A percentile compares a stretch with the other conserved stretches of the same genome.
phyloP scores from a whole-genome alignment of 1,139 yeast species.

The Candida sp. region DNA sequence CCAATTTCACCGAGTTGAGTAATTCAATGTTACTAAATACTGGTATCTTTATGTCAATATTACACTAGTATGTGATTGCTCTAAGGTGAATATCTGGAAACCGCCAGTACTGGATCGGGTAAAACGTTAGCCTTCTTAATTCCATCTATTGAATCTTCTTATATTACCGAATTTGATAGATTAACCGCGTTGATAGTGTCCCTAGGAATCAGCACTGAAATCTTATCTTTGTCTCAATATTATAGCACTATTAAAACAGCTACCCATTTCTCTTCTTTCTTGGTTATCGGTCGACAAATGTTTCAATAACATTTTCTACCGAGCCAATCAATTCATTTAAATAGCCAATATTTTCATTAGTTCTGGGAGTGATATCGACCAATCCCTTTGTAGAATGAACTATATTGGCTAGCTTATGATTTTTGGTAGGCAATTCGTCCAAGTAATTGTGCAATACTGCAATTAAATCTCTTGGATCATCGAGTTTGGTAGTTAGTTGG shows the following conservation, averaged over 20 bases:
- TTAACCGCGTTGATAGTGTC: conserved; percentile 89
- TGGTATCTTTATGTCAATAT: no score
- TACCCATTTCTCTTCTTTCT: neutral
- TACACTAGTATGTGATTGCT: no score
- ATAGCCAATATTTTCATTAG: conserved; percentile 11
- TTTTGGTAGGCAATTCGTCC: neutral
- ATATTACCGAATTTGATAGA: conserved; percentile 89
- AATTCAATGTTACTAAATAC: no score
- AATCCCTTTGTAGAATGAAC: conserved; percentile 13
- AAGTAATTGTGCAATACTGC: neutral
- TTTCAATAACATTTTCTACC: conserved; percentile 21
- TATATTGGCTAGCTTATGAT: conserved; percentile 12
- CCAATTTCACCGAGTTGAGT: no score
- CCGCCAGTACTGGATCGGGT: conserved; percentile 97
- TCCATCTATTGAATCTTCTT: conserved; percentile 75
- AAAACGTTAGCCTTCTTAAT: conserved; percentile 89
- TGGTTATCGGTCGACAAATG: conserved; percentile 12
- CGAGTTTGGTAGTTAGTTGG: neutral
- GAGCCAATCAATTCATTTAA: conserved; percentile 19
- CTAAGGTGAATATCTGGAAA: no score
- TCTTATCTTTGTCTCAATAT: no score
- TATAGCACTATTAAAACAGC: no score
- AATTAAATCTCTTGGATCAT: neutral
- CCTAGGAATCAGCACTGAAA: no score
- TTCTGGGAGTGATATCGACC: conserved; percentile 14